Base-by-base conservation (phyloP, 345 rosid species). In the Excoecaria cochinchinensis region DNA sequence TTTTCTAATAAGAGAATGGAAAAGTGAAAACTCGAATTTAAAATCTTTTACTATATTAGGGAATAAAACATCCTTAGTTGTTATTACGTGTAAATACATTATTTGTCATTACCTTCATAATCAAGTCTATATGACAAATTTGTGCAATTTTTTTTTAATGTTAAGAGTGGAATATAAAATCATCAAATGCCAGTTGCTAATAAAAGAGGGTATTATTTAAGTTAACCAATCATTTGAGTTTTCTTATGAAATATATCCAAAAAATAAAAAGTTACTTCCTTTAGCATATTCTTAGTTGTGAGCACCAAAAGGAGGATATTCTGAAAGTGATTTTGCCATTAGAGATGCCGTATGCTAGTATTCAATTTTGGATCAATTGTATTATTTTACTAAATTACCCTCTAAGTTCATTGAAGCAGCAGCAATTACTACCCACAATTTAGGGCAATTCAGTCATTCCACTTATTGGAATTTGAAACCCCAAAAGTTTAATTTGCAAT, bases 251-350 rank as follows among this genome's bases (percentile, higher is more conserved):
- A 52, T 3, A 42, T 3, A 17, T 31, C 64, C 73, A 79, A 73
- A 78, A 57, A 3, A 39, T 40, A 25, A 38, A 6, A 31, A 31
- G 31, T 31, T 31, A 31, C 31, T 31, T 47, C 39, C 71, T 46
- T 31, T 60, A 75, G 89, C 86, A 86, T 86, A 82, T 86, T 82
- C 89, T 67, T 22, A 8, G 59, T 31, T 40, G 39, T n/a, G 0
- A 73, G 78, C 75, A 76, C 82, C 17, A 74, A 72, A 63, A 4
- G 38, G 3, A 12, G 89, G 76, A 86, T 82, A 83, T 82, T 81
- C 86, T 75, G 5, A 38, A 14, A 21, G 48, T 19, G 77, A 78
- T 82, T 81, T 87, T 39, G 53, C 21, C 44, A 17, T 9, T 14
- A 36, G 4, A 65, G 74, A 51, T 72, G 79, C 85, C 75, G 24